phyloP scores from a whole-genome alignment of 169 alveolate genomes.

The Plasmodium gallinaceum region DNA sequence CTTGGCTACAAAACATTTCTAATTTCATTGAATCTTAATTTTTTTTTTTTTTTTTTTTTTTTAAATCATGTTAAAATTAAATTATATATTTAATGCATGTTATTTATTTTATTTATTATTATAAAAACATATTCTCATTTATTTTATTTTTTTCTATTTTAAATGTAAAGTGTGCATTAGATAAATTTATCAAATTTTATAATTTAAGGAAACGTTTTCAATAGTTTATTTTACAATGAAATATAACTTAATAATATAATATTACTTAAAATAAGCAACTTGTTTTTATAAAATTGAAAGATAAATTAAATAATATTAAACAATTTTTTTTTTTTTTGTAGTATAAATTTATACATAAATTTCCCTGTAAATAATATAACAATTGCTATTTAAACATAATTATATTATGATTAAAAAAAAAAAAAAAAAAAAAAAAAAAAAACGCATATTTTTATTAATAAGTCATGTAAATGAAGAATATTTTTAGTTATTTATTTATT shows the following conservation, averaged over 20 bases:
- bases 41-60: constrained; percentile 9
- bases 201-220: constrained; percentile 29
- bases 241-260: constrained; percentile 22
- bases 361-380: neutral
- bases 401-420: neutral
- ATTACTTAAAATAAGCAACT: constrained; percentile 3
- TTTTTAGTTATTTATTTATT: constrained; percentile 21
- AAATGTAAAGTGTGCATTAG: constrained; percentile 12
- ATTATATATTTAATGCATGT: neutral
- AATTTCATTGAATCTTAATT: constrained; percentile 46
- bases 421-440: constrained; percentile 16
- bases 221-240: constrained; percentile 38
- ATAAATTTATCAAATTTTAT: constrained; percentile 17
- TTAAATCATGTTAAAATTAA: constrained; percentile 13
- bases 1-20: constrained; percentile 86
- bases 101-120: constrained; percentile 14
- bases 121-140: neutral
- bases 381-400: constrained; percentile 17
- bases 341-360: too few species aligned
- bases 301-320: too few species aligned
- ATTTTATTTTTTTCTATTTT: constrained; percentile 4
- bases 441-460: constrained; percentile 38
- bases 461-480: constrained; percentile 36
- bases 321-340: too few species aligned
- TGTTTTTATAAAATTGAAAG: constrained; percentile 44